Evolutionary conservation across 805 yeast genomes (phyloP).

Genomic region (Dipodascus albidus): DNA sequence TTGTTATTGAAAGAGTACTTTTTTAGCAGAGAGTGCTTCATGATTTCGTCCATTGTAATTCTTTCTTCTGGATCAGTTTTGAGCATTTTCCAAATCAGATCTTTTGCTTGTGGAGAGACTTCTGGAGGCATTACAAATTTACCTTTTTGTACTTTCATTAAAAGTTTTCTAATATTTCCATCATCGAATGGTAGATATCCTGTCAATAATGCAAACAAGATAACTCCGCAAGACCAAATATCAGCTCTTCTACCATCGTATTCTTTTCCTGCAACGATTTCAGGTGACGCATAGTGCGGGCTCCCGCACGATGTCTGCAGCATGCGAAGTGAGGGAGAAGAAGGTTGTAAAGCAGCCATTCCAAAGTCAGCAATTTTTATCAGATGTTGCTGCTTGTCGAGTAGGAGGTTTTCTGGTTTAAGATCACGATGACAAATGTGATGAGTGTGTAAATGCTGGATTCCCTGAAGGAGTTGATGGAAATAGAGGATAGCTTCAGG

Average conservation of each 20-base stretch:
- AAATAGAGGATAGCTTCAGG: constrained; percentile 84
- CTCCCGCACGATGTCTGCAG: constrained; percentile 96
- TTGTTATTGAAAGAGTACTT: constrained; percentile 38
- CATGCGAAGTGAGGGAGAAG: constrained; percentile 55
- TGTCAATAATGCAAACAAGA: constrained; percentile 81
- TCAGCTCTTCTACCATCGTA: constrained; percentile 97
- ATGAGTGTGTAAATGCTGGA: constrained; percentile 73
- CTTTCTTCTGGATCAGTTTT: constrained; percentile 72
- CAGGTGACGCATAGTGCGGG: constrained; percentile 98
- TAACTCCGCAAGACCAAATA: constrained; percentile 97
- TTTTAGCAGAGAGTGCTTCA: constrained; percentile 68
- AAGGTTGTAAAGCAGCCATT: constrained; percentile 92
- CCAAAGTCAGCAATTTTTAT: constrained; percentile 98
- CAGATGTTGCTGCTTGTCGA: constrained; percentile 65
- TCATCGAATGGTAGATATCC: constrained; percentile 97
- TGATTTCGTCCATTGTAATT: constrained; percentile 65
- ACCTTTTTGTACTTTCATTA: constrained; percentile 87
- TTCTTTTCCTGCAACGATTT: constrained; percentile 86
- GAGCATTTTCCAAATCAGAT: constrained; percentile 70
- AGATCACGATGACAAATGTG: constrained; percentile 84
- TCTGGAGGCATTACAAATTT: constrained; percentile 72
- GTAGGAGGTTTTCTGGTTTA: constrained; percentile 67
- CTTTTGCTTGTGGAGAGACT: constrained; percentile 75
- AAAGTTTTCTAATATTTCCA: constrained; percentile 78
- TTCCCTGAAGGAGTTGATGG: constrained; percentile 74